Percentiles rank a stretch among this genome's conserved stretches.
Conservation (phyloP, 345 rosid species). For the Iberis pinnata region DNA sequence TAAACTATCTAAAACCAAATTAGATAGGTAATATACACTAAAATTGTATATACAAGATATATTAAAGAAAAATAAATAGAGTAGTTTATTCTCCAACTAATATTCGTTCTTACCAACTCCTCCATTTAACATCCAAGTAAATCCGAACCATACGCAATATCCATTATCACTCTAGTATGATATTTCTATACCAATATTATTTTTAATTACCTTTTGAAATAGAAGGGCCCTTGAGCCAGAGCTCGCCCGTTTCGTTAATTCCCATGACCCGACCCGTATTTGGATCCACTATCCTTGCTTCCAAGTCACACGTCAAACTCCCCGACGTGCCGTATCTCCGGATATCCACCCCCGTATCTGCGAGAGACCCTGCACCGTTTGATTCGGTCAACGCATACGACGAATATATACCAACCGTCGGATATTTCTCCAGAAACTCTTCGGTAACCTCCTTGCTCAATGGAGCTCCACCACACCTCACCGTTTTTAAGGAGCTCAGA, state of each 20-base stretch:
- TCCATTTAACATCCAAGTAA: neutral
- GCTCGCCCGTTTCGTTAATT: conserved; percentile 52
- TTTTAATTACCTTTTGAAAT: conserved; percentile 10
- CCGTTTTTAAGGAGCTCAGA: conserved; percentile 47
- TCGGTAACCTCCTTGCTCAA: conserved; percentile 67
- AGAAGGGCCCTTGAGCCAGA: conserved; percentile 43
- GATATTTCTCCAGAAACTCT: conserved; percentile 31
- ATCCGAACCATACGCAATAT: too few species aligned
- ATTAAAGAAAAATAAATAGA: neutral
- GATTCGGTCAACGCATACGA: conserved; percentile 80
- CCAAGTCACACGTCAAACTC: conserved; percentile 37
- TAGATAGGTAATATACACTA: neutral
- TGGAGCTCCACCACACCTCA: conserved; percentile 70
- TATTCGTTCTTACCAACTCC: neutral
- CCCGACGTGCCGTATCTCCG: conserved; percentile 65
- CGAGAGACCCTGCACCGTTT: conserved; percentile 53
- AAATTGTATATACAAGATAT: too few species aligned
- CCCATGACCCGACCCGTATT: conserved; percentile 20
- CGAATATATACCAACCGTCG: conserved; percentile 40
- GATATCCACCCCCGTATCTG: conserved; percentile 56
- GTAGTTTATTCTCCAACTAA: neutral
- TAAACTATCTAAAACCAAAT: neutral
- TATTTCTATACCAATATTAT: too few species aligned
- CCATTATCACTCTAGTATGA: too few species aligned
- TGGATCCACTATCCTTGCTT: conserved; percentile 38